Evolutionary conservation across 31 red algal species (phyloP), one percentile per base, ranked within the genome.

Genomic region (Asparagopsis taxiformis): DNA sequence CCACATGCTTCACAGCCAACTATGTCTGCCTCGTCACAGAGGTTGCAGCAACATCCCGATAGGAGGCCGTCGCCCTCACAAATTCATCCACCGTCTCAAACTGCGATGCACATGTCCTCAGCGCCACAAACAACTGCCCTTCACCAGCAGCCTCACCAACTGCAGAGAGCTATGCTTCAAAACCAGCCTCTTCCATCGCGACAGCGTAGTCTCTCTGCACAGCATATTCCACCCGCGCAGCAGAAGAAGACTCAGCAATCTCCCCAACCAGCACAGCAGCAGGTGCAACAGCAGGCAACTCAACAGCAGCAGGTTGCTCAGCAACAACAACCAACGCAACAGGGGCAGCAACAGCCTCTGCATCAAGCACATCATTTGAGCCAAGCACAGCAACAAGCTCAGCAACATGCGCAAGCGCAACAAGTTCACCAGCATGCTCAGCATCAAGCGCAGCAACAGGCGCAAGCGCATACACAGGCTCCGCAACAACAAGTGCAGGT

Each of bases 401-500:
- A n/a, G n/a, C n/a, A n/a, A n/a, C n/a, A n/a, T n/a, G n/a, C n/a
- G n/a, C n/a, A n/a, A n/a, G n/a, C n/a, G n/a, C 46, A 50, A 17
- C 17, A 10, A 50, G 17, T 50, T 10, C 46, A 50, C 10, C 46
- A 50, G 13, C 13, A 17, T 17, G 17, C 46, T 17, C 17, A 10
- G 10, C 46, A 50, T 10, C 17, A 10, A n/a, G n/a, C n/a, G n/a
- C n/a, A n/a, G n/a, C n/a, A n/a, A n/a, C n/a, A n/a, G n/a, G n/a
- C n/a, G n/a, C 46, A 17, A 50, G 46, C 46, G 46, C 68, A 71
- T 30, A 23, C 49, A 3, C 68, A 44, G 25, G 24, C 29, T 56
- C 68, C 4, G 0, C 46, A 24, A 50, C 68, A 71, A 56, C 8
- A 32, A 31, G 35, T 71, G 68, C 68, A 71, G 19, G 55, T 71